These are phyloP conservation scores for Plenodomus tracheiphilus DNA, from an alignment of 2,329 filamentous ascomycete species.

Conservation along the genomic window DNA sequence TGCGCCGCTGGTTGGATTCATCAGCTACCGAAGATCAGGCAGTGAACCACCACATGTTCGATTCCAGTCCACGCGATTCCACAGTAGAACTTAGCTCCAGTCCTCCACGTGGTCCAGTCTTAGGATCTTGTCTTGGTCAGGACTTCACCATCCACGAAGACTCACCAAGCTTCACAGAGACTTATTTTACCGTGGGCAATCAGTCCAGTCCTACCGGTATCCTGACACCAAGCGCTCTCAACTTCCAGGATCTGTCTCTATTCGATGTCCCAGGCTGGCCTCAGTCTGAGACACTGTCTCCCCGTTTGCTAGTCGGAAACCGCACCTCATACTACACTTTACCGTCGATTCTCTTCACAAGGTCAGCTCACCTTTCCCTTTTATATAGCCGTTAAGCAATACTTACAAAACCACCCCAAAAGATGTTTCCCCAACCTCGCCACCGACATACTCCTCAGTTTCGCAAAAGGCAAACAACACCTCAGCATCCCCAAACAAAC, in stretches of 20 bases:
- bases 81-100: not conserved
- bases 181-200: conserved; percentile 1
- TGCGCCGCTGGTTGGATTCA: not conserved
- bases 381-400: not conserved
- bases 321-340: conserved; percentile 12
- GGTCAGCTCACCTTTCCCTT: conserved; percentile 4
- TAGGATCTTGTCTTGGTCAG: not conserved
- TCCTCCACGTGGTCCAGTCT: not conserved
- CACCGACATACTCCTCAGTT: conserved; percentile 19
- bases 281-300: not conserved
- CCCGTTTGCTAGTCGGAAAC: not conserved
- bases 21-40: not conserved
- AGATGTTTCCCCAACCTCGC: conserved; percentile 13
- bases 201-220: not conserved
- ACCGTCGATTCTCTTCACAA: conserved; percentile 3
- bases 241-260: conserved; percentile 18
- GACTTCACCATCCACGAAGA: not conserved
- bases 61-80: not conserved
- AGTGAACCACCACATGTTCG: not conserved
- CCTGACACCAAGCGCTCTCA: conserved; percentile 12
- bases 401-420: conserved; percentile 3
- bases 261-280: conserved; percentile 3
- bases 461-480: conserved; percentile 17
- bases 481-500: conserved; percentile 19
- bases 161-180: conserved; percentile 6